Conservation (phyloP, 2,329 filamentous ascomycete genomes). For the Canariomyces notabilis region DNA sequence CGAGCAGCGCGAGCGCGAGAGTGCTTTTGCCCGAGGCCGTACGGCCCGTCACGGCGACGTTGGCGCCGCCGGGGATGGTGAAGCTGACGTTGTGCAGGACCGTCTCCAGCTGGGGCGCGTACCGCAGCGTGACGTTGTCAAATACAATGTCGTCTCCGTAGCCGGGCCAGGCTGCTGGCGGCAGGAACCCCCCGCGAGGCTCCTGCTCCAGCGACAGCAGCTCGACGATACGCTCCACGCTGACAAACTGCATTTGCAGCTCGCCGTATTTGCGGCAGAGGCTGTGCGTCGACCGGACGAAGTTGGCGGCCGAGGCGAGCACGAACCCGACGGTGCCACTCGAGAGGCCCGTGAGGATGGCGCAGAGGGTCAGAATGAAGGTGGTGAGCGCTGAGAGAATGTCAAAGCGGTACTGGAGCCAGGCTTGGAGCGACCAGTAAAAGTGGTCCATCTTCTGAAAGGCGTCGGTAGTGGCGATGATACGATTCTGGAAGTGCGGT, state of each 20-base stretch:
- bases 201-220: slow-evolving; percentile 76
- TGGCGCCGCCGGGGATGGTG: slow-evolving; percentile 61
- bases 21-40: slow-evolving; percentile 88
- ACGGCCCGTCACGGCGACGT: slow-evolving; percentile 67
- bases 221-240: slow-evolving; percentile 80
- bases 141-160: slow-evolving; percentile 70
- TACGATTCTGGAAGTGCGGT: slow-evolving; percentile 70
- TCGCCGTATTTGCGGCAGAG: slow-evolving; percentile 78
- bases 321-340: slow-evolving; percentile 81
- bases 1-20: slow-evolving; percentile 54
- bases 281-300: slow-evolving; percentile 64
- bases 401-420: slow-evolving; percentile 78
- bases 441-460: slow-evolving; percentile 97
- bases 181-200: slow-evolving; percentile 57
- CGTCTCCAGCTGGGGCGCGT: slow-evolving; percentile 71
- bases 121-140: slow-evolving; percentile 70
- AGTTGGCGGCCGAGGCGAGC: slow-evolving; percentile 64
- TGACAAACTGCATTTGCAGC: slow-evolving; percentile 88
- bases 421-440: slow-evolving; percentile 84
- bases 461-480: slow-evolving; percentile 75
- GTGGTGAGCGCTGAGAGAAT: slow-evolving; percentile 66
- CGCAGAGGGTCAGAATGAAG: slow-evolving; percentile 67
- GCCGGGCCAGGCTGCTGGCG: slow-evolving; percentile 72
- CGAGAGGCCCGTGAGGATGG: slow-evolving; percentile 68
- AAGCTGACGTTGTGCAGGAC: slow-evolving; percentile 66